A percentile compares a stretch with the other conserved stretches of the same genome.
These are phyloP conservation scores for Tolypocladium nubicola DNA, from an alignment of 2,329 filamentous ascomycete genomes.

Conservation along the genomic window DNA sequence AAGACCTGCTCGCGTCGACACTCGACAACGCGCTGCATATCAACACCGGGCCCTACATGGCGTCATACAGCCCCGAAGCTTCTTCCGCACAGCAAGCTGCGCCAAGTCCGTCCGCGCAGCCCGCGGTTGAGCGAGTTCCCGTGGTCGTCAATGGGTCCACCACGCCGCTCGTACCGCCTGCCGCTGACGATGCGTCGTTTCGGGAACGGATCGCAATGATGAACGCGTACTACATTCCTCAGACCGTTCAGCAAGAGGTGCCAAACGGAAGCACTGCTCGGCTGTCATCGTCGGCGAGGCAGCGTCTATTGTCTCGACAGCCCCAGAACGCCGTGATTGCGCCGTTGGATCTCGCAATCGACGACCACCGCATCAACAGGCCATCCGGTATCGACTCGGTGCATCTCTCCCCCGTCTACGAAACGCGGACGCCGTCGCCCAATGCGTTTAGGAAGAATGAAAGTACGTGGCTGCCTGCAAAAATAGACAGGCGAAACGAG, in stretches of 20 bases:
- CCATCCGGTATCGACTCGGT: constrained; percentile 28
- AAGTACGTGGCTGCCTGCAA: constrained; percentile 16
- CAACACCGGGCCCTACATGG: constrained; percentile 5
- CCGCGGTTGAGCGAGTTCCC: constrained; percentile 15
- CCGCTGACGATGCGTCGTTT: constrained; percentile 28
- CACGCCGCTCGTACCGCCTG: constrained; percentile 6
- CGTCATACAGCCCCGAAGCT: background rate
- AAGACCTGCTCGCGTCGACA: constrained; percentile 9
- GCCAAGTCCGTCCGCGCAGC: constrained; percentile 7
- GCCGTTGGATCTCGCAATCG: constrained; percentile 44
- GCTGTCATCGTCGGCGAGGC: constrained; percentile 22
- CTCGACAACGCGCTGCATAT: constrained; percentile 19
- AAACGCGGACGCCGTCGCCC: constrained; percentile 61
- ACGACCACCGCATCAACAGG: constrained; percentile 27
- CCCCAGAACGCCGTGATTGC: constrained; percentile 40
- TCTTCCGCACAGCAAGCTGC: background rate
- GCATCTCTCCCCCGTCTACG: constrained; percentile 63
- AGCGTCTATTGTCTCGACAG: constrained; percentile 27
- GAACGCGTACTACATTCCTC: constrained; percentile 19
- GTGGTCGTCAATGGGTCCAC: constrained; percentile 25
- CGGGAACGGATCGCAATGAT: constrained; percentile 30
- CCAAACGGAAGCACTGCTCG: constrained; percentile 15
- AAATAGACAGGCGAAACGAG: constrained; percentile 6
- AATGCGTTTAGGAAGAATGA: constrained; percentile 47
- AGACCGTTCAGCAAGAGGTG: constrained; percentile 20